Base-by-base conservation (phyloP, 1,284 basidiomycete species). In the Fomitopsis betulina region DNA sequence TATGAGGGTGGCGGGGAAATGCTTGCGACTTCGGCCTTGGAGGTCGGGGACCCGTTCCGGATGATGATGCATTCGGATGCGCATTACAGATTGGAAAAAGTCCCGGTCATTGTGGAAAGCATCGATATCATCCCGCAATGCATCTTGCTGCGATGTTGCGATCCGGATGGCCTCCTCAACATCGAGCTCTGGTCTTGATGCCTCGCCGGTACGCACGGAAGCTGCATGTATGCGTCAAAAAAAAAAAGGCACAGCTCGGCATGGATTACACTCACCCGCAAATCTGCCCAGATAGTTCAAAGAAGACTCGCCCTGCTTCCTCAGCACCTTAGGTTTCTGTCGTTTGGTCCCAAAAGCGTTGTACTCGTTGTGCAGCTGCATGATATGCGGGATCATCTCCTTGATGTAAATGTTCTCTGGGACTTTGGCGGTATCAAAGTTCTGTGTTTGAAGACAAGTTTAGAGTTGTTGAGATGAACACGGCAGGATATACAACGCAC, bases 301-400 rank as follows among this genome's bases (percentile, higher is more conserved):
- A 6, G 49, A 51, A 3, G 49, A 51, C 32, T 51, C 49, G 49
- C 49, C 49, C 49, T 35, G 4, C 49, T 51, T 33, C 49, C 49
- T 25, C 21, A 37, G 49, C 10, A 51, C 9, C 30, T 51, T 51
- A 7, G 49, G 49, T 27, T 51, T 51, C 32, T 51, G 49, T 30
- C 49, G 33, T 35, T n/a, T 21, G 4, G 49, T 51, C 10, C 49
- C 49, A 17, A 51, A 51, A 21, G 49, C 49, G 5, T 51, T 51
- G 32, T 51, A 51, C 49, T 51, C 49, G 19, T 51, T 51, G 5
- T 51, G 49, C 32, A 51, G 13, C 32, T 51, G 49, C 49, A 51
- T 51, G 49, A 51, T 51, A 21, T 51, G 49, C 12, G 49, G 49
- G 32, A 51, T 51, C 49, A 51, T 51, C 49, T 51, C 49, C 32